Percentiles rank a stretch among this genome's conserved stretches.
Evolutionary conservation across 2,329 filamentous ascomycete genomes (phyloP).

Genomic region (Conoideocrella luteorostrata): DNA sequence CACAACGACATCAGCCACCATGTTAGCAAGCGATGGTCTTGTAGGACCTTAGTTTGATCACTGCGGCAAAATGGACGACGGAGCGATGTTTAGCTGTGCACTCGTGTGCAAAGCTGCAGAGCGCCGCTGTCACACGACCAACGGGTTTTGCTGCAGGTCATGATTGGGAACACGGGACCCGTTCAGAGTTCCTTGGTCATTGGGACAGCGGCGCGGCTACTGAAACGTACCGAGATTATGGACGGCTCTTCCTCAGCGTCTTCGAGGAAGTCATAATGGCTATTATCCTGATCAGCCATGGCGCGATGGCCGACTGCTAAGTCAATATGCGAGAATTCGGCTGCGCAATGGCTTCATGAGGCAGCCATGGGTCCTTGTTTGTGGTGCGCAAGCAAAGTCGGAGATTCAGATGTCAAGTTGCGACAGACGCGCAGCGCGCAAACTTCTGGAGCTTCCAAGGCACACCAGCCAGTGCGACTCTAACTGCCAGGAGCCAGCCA

Average conservation of each 20-base stretch:
- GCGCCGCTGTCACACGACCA: not conserved
- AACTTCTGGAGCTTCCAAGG: no score
- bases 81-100: constrained; percentile 5
- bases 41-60: no score
- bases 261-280: constrained; percentile 38
- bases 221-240: constrained; percentile 32
- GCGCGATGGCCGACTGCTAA: constrained; percentile 14
- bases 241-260: constrained; percentile 43
- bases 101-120: not conserved
- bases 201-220: not conserved
- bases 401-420: no score
- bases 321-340: constrained; percentile 1
- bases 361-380: constrained; percentile 6
- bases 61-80: not conserved
- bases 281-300: constrained; percentile 37
- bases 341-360: constrained; percentile 8
- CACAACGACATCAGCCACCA: constrained; percentile 10
- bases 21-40: constrained; percentile 13
- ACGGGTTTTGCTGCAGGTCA: not conserved
- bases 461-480: no score
- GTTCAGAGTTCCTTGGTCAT: not conserved
- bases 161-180: not conserved
- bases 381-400: not conserved
- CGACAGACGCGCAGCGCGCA: no score
- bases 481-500: no score